These are phyloP conservation scores for Plasmodium fragile DNA, from an alignment of 169 alveolate genomes.

Conservation along the genomic window DNA sequence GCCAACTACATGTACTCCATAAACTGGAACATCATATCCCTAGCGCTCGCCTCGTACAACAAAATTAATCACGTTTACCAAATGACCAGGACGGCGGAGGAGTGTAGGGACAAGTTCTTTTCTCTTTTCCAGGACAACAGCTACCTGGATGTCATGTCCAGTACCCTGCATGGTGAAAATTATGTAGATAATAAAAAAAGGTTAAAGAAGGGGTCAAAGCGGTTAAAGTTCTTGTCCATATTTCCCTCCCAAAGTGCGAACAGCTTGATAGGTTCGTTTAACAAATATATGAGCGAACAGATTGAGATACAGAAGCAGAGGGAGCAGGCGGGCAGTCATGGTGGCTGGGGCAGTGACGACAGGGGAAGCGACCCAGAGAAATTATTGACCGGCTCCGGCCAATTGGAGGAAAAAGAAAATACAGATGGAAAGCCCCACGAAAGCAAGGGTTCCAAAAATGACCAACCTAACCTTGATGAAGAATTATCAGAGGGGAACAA, in stretches of 20 bases:
- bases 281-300: slow-evolving; percentile 27
- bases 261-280: slow-evolving; percentile 27
- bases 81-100: slow-evolving; percentile 43
- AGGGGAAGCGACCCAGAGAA: neutral
- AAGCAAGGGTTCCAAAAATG: neutral
- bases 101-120: slow-evolving; percentile 57
- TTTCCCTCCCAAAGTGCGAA: slow-evolving; percentile 30
- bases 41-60: slow-evolving; percentile 64
- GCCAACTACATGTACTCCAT: slow-evolving; percentile 20
- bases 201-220: slow-evolving; percentile 18
- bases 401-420: neutral
- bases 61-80: slow-evolving; percentile 52
- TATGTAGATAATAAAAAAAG: neutral
- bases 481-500: neutral
- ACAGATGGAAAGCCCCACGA: neutral
- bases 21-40: slow-evolving; percentile 69
- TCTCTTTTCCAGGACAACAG: slow-evolving; percentile 18
- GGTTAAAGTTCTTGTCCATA: slow-evolving; percentile 34
- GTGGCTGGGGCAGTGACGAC: neutral
- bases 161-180: slow-evolving; percentile 29
- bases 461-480: neutral
- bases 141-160: neutral
- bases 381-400: neutral
- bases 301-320: slow-evolving; percentile 9
- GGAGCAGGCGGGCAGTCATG: neutral